A percentile compares a stretch with the other conserved stretches of the same genome.
These are phyloP conservation scores for Kodamaea alishanica DNA, from an alignment of 1,139 yeast species.

Conservation along the genomic window DNA sequence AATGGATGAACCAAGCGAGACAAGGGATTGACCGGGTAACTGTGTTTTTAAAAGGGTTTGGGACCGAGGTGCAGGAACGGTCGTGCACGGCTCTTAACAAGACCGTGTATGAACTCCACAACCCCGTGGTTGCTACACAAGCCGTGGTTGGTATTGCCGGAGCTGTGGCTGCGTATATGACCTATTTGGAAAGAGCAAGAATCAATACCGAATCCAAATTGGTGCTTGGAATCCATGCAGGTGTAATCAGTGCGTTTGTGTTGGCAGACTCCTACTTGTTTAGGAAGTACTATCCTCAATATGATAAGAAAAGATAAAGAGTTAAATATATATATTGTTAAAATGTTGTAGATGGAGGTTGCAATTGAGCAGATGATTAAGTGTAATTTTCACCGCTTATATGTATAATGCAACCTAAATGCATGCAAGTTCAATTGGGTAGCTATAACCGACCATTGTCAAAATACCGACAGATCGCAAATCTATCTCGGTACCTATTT, in stretches of 20 bases:
- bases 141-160: constrained; percentile 50
- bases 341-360: too few species aligned
- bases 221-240: constrained; percentile 51
- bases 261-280: constrained; percentile 54
- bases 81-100: constrained; percentile 4
- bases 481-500: too few species aligned
- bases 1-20: too few species aligned
- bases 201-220: constrained; percentile 43
- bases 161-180: constrained; percentile 46
- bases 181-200: constrained; percentile 53
- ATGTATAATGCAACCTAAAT: too few species aligned
- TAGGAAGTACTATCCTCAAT: constrained; percentile 49
- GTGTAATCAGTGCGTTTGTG: constrained; percentile 52
- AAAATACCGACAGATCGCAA: too few species aligned
- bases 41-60: constrained; percentile 1
- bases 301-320: constrained; percentile 27
- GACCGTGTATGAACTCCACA: constrained; percentile 41
- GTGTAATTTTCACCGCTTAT: too few species aligned
- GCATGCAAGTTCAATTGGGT: too few species aligned
- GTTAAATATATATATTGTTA: background rate
- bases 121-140: constrained; percentile 61
- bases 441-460: too few species aligned
- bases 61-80: constrained; percentile 3
- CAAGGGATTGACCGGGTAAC: too few species aligned
- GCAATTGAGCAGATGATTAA: too few species aligned